phyloP scores from a whole-genome alignment of 1,284 basidiomycete species.

The Filobasidium uniguttulatum region DNA sequence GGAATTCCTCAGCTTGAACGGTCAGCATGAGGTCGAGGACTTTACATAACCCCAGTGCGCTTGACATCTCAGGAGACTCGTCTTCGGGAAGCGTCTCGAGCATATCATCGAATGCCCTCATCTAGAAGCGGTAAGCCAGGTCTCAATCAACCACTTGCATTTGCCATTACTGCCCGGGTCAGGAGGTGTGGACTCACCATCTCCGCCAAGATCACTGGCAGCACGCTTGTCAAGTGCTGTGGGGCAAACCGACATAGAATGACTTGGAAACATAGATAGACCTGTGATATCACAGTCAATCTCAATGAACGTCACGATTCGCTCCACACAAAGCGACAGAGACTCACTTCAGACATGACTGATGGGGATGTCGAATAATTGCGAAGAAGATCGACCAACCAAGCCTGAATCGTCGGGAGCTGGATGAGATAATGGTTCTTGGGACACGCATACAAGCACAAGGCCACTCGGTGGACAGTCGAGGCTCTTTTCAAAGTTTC shows the following conservation, averaged over 20 bases:
- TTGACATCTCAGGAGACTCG: slow-evolving; percentile 64
- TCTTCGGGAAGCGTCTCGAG: slow-evolving; percentile 44
- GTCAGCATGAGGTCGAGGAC: slow-evolving; percentile 82
- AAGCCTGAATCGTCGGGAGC: slow-evolving; percentile 87
- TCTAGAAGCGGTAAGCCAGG: slow-evolving; percentile 43
- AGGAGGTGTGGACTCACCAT: slow-evolving; percentile 46
- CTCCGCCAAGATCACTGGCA: slow-evolving; percentile 91
- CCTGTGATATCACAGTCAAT: too few relatives aligned
- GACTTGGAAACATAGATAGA: slow-evolving; percentile 81
- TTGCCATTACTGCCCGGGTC: neutral
- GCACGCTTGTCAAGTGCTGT: slow-evolving; percentile 86
- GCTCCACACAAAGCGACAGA: too few relatives aligned
- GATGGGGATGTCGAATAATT: slow-evolving; percentile 60
- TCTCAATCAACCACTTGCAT: too few relatives aligned
- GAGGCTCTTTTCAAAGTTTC: slow-evolving; percentile 81
- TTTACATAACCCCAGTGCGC: slow-evolving; percentile 81
- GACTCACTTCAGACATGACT: slow-evolving; percentile 80
- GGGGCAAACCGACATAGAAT: slow-evolving; percentile 80
- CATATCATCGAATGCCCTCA: slow-evolving; percentile 45
- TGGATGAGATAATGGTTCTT: slow-evolving; percentile 81
- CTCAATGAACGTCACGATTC: neutral
- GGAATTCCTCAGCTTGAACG: slow-evolving; percentile 92
- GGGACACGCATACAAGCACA: slow-evolving; percentile 68
- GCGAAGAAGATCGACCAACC: slow-evolving; percentile 81
- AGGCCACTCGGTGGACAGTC: slow-evolving; percentile 75